Percentiles rank a stretch among this genome's conserved stretches.
These are phyloP conservation scores for Tetrapisispora iriomotensis DNA, from an alignment of 805 yeast species.

Conservation along the genomic window DNA sequence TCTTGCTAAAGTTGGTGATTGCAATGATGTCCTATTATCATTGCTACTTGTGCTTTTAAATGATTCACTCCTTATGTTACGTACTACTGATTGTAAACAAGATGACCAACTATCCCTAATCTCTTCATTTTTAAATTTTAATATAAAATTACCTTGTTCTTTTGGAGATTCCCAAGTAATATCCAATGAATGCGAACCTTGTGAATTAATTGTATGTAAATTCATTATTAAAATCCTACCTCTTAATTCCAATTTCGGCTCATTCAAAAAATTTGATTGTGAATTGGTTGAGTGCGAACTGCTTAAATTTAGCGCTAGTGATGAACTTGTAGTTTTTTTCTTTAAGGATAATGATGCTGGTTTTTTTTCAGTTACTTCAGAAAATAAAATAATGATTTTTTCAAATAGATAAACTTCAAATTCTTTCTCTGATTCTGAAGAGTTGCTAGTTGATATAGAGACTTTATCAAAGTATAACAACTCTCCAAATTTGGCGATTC, in stretches of 20 bases:
- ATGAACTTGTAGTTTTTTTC: constrained; percentile 28
- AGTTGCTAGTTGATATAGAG: constrained; percentile 35
- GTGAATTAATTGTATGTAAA: constrained; percentile 37
- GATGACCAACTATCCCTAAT: constrained; percentile 71
- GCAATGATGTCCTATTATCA: constrained; percentile 18
- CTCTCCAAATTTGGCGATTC: constrained; percentile 72
- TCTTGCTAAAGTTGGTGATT: constrained; percentile 6
- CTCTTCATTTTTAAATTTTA: constrained; percentile 79
- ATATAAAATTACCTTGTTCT: constrained; percentile 77
- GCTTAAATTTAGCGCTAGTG: constrained; percentile 10
- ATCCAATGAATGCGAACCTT: constrained; percentile 48
- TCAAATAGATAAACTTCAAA: constrained; percentile 87
- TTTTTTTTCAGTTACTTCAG: constrained; percentile 45
- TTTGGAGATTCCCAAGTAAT: constrained; percentile 77
- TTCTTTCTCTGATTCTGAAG: constrained; percentile 64
- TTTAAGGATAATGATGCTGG: constrained; percentile 36
- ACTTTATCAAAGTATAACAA: constrained; percentile 66
- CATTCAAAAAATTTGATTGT: constrained; percentile 10
- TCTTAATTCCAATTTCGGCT: constrained; percentile 48
- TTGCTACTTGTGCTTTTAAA: constrained; percentile 22
- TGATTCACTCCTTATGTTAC: constrained; percentile 27
- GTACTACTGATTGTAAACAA: constrained; percentile 38
- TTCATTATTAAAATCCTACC: constrained; percentile 78
- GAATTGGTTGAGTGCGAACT: constrained; percentile 7
- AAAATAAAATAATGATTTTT: constrained; percentile 51